phyloP scores from a whole-genome alignment of 768 basidiomycete species.

The Hygrocybe coccinea region DNA sequence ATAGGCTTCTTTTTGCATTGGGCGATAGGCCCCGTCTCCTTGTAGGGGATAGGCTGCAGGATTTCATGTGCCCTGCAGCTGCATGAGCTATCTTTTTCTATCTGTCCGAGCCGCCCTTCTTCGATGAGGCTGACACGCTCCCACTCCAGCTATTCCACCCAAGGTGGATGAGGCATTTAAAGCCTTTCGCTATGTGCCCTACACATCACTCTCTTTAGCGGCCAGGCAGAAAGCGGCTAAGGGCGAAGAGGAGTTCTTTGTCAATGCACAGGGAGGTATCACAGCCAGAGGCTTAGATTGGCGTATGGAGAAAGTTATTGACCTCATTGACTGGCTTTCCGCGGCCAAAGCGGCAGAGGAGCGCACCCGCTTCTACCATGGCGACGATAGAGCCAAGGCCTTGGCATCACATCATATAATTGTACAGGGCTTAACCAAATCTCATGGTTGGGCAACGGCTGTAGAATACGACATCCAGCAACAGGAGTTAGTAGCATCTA shows the following conservation, averaged over 20 bases:
- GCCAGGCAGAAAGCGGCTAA: conserved; percentile 11
- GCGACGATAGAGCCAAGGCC: background rate
- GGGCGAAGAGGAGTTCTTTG: conserved; percentile 17
- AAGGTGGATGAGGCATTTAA: conserved; percentile 17
- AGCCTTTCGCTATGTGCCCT: conserved; percentile 19
- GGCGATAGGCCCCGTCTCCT: background rate
- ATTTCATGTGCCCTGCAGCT: background rate
- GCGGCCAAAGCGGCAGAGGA: conserved; percentile 11
- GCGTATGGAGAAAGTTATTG: too few species aligned
- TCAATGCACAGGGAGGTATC: too few species aligned
- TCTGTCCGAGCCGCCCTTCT: background rate
- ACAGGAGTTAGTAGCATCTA: conserved; percentile 12
- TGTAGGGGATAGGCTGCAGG: background rate
- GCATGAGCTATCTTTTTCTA: background rate
- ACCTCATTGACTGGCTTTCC: too few species aligned
- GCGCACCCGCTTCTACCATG: background rate
- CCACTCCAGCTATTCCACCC: conserved; percentile 19
- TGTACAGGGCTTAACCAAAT: background rate
- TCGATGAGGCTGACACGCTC: background rate
- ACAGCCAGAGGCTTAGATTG: too few species aligned
- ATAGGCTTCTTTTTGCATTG: background rate
- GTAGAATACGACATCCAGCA: conserved; percentile 19
- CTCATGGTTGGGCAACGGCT: background rate
- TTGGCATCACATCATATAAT: background rate
- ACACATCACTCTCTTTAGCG: conserved; percentile 14